phyloP scores from a whole-genome alignment of 805 yeast genomes.

The Ogataea saltuana region DNA sequence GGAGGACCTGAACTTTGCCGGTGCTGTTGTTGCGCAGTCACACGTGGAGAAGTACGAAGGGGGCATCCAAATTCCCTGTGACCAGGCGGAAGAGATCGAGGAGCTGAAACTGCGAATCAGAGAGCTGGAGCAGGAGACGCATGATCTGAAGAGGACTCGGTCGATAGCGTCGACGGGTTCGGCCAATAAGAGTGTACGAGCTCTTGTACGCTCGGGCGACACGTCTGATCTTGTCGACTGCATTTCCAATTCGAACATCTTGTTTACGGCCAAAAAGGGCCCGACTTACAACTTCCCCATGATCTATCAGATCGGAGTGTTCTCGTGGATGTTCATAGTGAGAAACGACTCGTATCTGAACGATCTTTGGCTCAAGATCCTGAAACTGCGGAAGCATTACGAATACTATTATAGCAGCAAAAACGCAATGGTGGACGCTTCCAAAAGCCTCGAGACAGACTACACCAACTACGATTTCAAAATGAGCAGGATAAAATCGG shows the following conservation, averaged over 20 bases:
- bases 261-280: constrained; percentile 39
- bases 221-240: constrained; percentile 35
- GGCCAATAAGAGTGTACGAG: too few relatives aligned
- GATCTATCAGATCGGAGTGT: constrained; percentile 44
- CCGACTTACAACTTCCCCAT: constrained; percentile 39
- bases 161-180: too few relatives aligned
- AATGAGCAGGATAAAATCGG: constrained; percentile 26
- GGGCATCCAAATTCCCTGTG: constrained; percentile 6
- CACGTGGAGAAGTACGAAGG: constrained; percentile 2
- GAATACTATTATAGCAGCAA: constrained; percentile 38
- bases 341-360: constrained; percentile 59
- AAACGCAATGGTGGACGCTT: constrained; percentile 33
- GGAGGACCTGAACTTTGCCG: constrained; percentile 31
- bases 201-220: too few relatives aligned
- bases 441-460: constrained; percentile 34
- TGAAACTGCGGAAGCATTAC: constrained; percentile 38
- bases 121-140: constrained; percentile 32
- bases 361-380: constrained; percentile 48
- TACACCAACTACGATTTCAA: constrained; percentile 34
- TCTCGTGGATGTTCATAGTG: constrained; percentile 61
- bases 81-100: constrained; percentile 27
- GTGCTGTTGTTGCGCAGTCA: constrained; percentile 17
- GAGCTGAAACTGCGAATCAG: constrained; percentile 28
- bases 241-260: constrained; percentile 35
- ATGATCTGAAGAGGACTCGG: constrained; percentile 21